Base-by-base conservation (phyloP, 1,284 basidiomycete species). In the Leccinum fallax region DNA sequence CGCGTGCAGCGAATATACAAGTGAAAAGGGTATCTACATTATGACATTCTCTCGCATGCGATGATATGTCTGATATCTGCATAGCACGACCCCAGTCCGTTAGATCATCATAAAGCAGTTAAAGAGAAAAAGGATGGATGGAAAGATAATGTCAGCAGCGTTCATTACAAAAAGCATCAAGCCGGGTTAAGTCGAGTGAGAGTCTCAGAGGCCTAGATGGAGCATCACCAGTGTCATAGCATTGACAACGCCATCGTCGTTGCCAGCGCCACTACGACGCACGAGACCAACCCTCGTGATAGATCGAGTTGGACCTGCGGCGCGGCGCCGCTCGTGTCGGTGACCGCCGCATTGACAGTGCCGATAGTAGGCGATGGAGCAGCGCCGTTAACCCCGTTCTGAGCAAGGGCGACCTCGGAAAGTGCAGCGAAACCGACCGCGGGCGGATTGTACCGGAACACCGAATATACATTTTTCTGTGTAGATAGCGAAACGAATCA, bases 401-500 rank as follows among this genome's bases (percentile, higher is more conserved):
- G n/a, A 4, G 71, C 70, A 11, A 68, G n/a, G 0, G 79, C 78
- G 0, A 55, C 56, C 1, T 57, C 60, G 0, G 78, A 80, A 5
- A 80, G 74, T 4, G 65, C 64, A 2, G 85, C 85, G 62, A 86
- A 85, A 0, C 85, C 84, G 34, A 86, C 76, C 0, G 83, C 75
- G 1, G 83, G 68, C 0, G 83, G 83, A 67, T 13, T 82, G 58
- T 78, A 80, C 30, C 79, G 74, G 72, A 80, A 86, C 1, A 85
- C 81, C 1, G 82, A 80, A 71, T 87, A 86, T 2, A 83, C 80
- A 66, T 85, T 85, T 75, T 86, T 88, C 72, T 79, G 62, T 24
- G 24, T 11, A 2, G 2, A 2, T 2, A 43, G 40, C 10, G 6
- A 46, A 46, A 46, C 43, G 19, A 19, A 24, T 21, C 19, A 21